These are phyloP conservation scores for Hypoxylon sp. DNA, from an alignment of 2,329 filamentous ascomycete species.

Conservation along the genomic window DNA sequence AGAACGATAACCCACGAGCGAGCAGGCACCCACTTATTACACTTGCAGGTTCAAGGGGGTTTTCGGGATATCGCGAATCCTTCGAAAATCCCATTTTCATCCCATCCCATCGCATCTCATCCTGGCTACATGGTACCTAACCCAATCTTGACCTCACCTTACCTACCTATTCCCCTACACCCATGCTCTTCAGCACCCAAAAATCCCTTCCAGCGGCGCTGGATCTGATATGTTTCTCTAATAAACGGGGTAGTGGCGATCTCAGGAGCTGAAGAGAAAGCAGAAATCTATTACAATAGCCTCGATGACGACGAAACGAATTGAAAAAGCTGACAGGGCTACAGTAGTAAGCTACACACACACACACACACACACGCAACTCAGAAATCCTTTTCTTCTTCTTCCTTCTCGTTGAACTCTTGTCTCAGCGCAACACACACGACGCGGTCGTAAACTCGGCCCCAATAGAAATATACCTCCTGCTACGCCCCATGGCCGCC, in stretches of 20 bases:
- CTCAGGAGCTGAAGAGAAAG: neutral
- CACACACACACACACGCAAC: no score
- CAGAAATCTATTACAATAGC: neutral
- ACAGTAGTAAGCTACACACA: neutral
- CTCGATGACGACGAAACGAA: constrained; percentile 1
- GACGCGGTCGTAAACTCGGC: neutral
- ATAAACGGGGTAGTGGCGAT: neutral
- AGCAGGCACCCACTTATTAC: constrained; percentile 30
- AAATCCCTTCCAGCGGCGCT: constrained; percentile 18
- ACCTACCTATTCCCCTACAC: constrained; percentile 9
- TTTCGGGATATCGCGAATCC: constrained; percentile 34
- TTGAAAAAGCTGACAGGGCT: neutral
- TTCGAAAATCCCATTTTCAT: constrained; percentile 12
- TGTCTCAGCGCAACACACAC: neutral
- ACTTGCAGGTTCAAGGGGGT: constrained; percentile 21
- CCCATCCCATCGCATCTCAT: neutral
- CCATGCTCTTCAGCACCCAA: neutral
- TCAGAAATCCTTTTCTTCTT: neutral
- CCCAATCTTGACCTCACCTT: neutral
- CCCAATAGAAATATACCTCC: neutral
- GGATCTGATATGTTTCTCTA: neutral
- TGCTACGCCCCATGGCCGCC: no score
- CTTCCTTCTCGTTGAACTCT: neutral
- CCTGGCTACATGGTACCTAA: neutral
- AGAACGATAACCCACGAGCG: neutral